Conservation (phyloP, 1,284 basidiomycete species). For the Sanghuangporus weigelae region DNA sequence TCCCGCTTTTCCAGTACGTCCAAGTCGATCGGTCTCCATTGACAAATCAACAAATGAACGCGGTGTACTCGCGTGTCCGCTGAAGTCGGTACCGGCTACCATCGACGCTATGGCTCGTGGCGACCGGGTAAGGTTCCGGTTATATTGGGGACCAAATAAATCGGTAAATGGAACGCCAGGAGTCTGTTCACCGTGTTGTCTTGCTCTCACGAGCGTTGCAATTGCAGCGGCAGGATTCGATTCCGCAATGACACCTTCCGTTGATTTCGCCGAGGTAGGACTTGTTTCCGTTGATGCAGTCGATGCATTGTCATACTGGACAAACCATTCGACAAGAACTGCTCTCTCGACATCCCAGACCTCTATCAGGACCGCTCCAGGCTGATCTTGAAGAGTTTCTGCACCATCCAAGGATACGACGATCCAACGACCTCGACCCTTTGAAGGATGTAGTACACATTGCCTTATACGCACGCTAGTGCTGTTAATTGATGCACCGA, state of each 20-base stretch:
- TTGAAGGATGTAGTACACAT: conserved; percentile 77
- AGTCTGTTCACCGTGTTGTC: conserved; percentile 29
- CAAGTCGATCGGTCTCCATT: conserved; percentile 26
- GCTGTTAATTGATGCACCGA: conserved; percentile 51
- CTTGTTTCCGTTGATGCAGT: conserved; percentile 34
- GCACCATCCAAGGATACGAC: conserved; percentile 69
- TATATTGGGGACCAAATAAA: conserved; percentile 23
- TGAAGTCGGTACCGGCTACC: conserved; percentile 67
- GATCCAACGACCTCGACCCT: conserved; percentile 85
- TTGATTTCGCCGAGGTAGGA: conserved; percentile 46
- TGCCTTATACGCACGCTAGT: conserved; percentile 56
- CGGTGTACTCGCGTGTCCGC: conserved; percentile 52
- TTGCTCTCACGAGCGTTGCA: conserved; percentile 39
- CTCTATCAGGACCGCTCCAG: conserved; percentile 33
- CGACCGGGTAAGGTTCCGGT: conserved; percentile 36
- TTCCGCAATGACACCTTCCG: conserved; percentile 36
- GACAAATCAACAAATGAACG: conserved; percentile 48
- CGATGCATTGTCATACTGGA: conserved; percentile 55
- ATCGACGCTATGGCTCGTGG: conserved; percentile 60
- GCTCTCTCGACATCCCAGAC: conserved; percentile 35
- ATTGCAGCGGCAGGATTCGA: conserved; percentile 64
- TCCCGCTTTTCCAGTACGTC: conserved; percentile 35
- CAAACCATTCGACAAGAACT: conserved; percentile 73
- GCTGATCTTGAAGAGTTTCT: conserved; percentile 12
- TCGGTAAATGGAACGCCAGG: neutral